A percentile compares a stretch with the other conserved stretches of the same genome.
Evolutionary conservation across 768 basidiomycete genomes (phyloP).

Genomic region (Tylopilus balloui): DNA sequence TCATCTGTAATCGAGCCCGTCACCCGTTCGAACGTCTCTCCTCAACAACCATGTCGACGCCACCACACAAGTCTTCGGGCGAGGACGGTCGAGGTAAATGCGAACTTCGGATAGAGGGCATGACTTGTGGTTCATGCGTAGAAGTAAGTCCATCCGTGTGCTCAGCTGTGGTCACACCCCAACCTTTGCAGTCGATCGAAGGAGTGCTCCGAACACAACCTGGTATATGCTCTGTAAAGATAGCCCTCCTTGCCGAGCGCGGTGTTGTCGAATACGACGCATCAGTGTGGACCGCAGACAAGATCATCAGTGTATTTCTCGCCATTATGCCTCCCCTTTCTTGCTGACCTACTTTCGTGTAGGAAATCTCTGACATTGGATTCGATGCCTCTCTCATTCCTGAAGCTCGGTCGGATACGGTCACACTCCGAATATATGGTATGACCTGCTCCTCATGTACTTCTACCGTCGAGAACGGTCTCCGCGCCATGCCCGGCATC

Average conservation of each 20-base stretch:
- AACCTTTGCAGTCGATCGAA: conserved; percentile 64
- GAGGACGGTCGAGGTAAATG: conserved; percentile 46
- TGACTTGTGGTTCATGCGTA: conserved; percentile 88
- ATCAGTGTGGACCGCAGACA: conserved; percentile 70
- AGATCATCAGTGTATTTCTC: conserved; percentile 59
- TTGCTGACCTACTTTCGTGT: conserved; percentile 10
- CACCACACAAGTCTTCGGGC: conserved; percentile 14
- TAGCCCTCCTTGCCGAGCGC: conserved; percentile 96
- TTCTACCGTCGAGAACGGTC: conserved; percentile 66
- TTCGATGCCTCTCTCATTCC: conserved; percentile 84
- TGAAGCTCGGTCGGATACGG: conserved; percentile 54
- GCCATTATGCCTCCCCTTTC: background rate
- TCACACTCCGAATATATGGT: conserved; percentile 80
- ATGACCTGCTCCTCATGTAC: conserved; percentile 89
- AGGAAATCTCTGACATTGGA: conserved; percentile 93
- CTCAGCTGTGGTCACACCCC: background rate
- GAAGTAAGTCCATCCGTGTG: conserved; percentile 50
- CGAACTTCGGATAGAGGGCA: conserved; percentile 80
- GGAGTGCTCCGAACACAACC: conserved; percentile 73
- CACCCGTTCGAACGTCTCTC: background rate
- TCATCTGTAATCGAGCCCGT: conserved; percentile 4
- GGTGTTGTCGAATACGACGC: conserved; percentile 90
- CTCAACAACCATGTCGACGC: conserved; percentile 2
- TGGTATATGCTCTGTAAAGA: conserved; percentile 90
- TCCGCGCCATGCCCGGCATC: conserved; percentile 70